A percentile compares a stretch with the other conserved stretches of the same genome.
Evolutionary conservation across 768 basidiomycete species (phyloP).

Genomic region (Hericium coralloides): DNA sequence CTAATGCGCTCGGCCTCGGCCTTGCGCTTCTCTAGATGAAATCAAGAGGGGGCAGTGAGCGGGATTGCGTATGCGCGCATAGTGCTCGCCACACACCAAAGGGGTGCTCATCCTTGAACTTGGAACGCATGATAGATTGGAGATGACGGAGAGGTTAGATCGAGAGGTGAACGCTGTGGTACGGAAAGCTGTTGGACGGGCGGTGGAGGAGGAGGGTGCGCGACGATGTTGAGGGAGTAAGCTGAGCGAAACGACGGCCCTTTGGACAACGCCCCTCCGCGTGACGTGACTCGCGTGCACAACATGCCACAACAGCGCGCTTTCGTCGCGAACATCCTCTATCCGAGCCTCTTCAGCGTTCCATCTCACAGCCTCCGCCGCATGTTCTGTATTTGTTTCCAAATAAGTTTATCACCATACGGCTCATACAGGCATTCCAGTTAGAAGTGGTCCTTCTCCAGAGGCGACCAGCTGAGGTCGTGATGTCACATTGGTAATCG

Average conservation of each 20-base stretch:
- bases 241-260: neutral
- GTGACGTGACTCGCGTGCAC: neutral
- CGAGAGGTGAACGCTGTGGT: neutral
- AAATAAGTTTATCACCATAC: too few relatives aligned
- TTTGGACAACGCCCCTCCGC: neutral
- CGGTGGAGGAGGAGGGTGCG: neutral
- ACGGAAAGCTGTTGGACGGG: neutral
- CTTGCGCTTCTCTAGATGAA: slow-evolving; percentile 87
- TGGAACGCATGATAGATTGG: slow-evolving; percentile 66
- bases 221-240: neutral
- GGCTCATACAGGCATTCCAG: too few relatives aligned
- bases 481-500: too few relatives aligned
- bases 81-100: slow-evolving; percentile 60
- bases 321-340: neutral
- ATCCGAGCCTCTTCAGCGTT: neutral
- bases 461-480: too few relatives aligned
- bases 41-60: slow-evolving; percentile 23
- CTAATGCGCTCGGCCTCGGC: slow-evolving; percentile 97
- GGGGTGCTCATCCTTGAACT: slow-evolving; percentile 98
- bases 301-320: slow-evolving; percentile 1
- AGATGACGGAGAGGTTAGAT: neutral
- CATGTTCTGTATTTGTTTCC: neutral
- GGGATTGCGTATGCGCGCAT: slow-evolving; percentile 19
- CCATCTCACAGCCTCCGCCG: neutral
- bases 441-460: too few relatives aligned